Evolutionary conservation across 495 filamentous ascomycete genomes (phyloP).

Genomic region (Haplographium delicatum): DNA sequence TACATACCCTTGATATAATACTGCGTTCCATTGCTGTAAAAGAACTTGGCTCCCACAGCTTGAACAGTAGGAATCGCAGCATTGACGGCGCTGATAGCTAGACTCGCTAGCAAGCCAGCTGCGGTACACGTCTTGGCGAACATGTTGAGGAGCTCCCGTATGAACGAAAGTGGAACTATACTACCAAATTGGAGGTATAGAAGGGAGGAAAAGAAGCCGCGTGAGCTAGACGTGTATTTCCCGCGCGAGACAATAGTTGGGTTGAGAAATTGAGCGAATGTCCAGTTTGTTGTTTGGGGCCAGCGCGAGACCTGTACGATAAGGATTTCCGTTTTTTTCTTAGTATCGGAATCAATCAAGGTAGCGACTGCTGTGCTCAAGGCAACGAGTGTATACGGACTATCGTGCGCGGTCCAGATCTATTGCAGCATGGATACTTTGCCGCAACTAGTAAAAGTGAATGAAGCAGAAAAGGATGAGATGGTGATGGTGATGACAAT

Average conservation of each 20-base stretch:
- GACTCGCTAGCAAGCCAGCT: slow-evolving; percentile 14
- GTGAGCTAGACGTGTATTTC: not conserved
- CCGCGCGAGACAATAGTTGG: not conserved
- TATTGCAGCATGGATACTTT: too few species aligned
- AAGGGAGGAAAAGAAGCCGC: not conserved
- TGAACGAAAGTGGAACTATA: not conserved
- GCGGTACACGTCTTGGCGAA: slow-evolving; percentile 8
- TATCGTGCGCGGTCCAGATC: too few species aligned
- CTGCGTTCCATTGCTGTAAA: slow-evolving; percentile 67
- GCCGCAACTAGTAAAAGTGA: slow-evolving; percentile 3
- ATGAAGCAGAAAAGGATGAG: not conserved
- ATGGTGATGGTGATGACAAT: not conserved
- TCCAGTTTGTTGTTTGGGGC: slow-evolving; percentile 1
- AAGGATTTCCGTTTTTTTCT: not conserved
- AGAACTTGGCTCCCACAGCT: slow-evolving; percentile 78
- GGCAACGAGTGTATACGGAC: slow-evolving; percentile 1
- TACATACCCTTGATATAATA: slow-evolving; percentile 73
- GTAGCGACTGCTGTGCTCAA: not conserved
- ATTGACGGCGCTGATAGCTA: slow-evolving; percentile 26
- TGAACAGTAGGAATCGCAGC: slow-evolving; percentile 47
- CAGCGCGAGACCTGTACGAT: too few species aligned
- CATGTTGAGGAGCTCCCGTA: slow-evolving; percentile 15
- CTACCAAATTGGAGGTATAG: not conserved
- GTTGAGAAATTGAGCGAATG: slow-evolving; percentile 5
- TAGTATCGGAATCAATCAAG: too few species aligned